Base-by-base conservation (phyloP, 805 yeast genomes). In the Candida krabiensis region DNA sequence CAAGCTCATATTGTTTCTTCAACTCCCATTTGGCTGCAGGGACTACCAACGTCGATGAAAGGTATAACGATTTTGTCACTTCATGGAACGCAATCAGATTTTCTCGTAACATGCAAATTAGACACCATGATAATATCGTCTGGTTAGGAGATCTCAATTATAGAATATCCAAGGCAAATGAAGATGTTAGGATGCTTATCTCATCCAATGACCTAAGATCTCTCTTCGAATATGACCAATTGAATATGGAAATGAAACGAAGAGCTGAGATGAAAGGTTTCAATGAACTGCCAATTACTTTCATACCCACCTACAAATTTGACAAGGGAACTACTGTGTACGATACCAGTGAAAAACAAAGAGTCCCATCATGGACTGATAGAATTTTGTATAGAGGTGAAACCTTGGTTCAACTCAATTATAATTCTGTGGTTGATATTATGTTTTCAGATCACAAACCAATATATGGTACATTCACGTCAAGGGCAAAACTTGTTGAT, bases 321-420 rank as follows among this genome's bases (percentile, higher is more conserved):
- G 96, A 91, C 58, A 83, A 84, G 45, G 93, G 91, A 3, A 83
- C 96, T 0, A 72, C 77, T 33, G 66, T 61, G 14, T 93, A 90
- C 58, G 98, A 91, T 59, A 72, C 95, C 1, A 83, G 95, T 9
- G 99, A 91, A 50, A 91, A 91, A 58, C 91, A 83, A 46, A 73
- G 99, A 51, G 81, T 86, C 4, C 99, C 99, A 1, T 84, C 96
- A 0, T 91, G 98, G 97, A 91, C 98, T 0, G 99, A 91, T 61
- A 70, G 99, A 54, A 83, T 87, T 38, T 65, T 91, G 33, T 82
- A 72, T 52, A 70, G 73, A 42, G 88, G 95, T 26, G 59, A 67
- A 4, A 64, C 64, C 13, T 52, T 89, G 28, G 63, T 69, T 28
- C 93, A 87, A 32, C 56, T 80, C 45, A 79, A 79, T 36, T 93